Evolutionary conservation across 163 green algal genomes (phyloP).

Genomic region (Chloromonas sp.): DNA sequence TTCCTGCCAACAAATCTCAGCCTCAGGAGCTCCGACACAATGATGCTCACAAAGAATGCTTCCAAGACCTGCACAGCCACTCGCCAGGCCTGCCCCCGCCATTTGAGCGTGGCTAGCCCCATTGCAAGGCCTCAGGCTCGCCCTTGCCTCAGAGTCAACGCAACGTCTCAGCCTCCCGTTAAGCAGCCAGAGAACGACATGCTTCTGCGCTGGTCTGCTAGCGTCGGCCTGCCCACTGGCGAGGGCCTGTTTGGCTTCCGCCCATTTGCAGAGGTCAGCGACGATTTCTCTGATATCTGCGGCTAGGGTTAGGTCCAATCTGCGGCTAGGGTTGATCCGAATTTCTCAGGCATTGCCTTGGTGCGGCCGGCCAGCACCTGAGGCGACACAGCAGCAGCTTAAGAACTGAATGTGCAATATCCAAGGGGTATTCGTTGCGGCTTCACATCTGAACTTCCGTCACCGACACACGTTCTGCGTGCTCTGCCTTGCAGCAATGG

Average conservation of each 20-base stretch:
- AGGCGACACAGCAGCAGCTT: not conserved
- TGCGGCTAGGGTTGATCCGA: not conserved
- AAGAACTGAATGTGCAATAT: not conserved
- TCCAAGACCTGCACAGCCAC: no score
- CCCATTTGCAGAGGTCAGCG: constrained; percentile 45
- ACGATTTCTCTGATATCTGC: not conserved
- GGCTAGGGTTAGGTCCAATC: not conserved
- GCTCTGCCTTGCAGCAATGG: constrained; percentile 32
- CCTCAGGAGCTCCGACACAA: no score
- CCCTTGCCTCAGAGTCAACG: no score
- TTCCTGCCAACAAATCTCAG: no score
- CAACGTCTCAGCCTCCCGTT: no score
- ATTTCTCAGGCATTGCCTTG: not conserved
- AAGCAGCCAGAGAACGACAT: no score
- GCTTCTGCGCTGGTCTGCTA: not conserved
- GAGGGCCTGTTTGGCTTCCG: constrained; percentile 56
- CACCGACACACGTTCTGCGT: not conserved
- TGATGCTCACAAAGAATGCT: no score
- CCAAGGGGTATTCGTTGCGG: not conserved
- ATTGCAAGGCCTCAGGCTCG: no score
- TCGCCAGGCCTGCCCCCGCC: no score
- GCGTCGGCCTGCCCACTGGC: not conserved
- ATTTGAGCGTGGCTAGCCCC: no score
- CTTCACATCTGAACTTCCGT: not conserved
- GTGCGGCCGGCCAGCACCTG: not conserved